Percentiles rank a stretch among this genome's conserved stretches.
Evolutionary conservation across 2,329 filamentous ascomycete genomes (phyloP).

Genomic region (Tolypocladium paradoxum): DNA sequence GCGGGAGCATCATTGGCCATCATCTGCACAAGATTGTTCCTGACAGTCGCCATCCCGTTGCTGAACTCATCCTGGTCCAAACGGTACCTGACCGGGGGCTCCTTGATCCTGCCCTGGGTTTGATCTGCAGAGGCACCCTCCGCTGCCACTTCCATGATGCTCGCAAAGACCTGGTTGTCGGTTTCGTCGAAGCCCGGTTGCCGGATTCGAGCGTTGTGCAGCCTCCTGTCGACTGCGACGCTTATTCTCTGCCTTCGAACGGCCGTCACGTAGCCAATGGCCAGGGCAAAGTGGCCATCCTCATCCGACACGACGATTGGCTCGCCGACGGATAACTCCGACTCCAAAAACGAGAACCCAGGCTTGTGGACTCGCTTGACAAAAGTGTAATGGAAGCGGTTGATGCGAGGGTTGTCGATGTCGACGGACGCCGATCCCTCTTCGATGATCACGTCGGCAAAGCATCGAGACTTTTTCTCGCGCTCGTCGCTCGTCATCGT

Average conservation of each 20-base stretch:
- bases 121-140: conserved; percentile 42
- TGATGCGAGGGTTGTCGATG: conserved; percentile 66
- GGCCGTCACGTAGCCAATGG: conserved; percentile 79
- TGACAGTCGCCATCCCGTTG: conserved; percentile 89
- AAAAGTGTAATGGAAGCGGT: conserved; percentile 80
- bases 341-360: conserved; percentile 79
- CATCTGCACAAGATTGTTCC: conserved; percentile 86
- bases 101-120: conserved; percentile 39
- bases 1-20: conserved; percentile 73
- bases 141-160: conserved; percentile 73
- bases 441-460: conserved; percentile 76
- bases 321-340: conserved; percentile 76
- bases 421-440: conserved; percentile 65
- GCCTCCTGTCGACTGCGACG: conserved; percentile 78
- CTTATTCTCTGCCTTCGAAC: conserved; percentile 67
- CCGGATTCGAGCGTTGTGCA: conserved; percentile 76
- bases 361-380: conserved; percentile 52
- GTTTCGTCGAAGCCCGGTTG: conserved; percentile 64
- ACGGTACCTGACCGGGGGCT: conserved; percentile 58
- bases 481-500: conserved; percentile 86
- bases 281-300: conserved; percentile 85
- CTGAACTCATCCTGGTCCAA: conserved; percentile 98
- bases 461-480: conserved; percentile 81
- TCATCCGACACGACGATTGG: conserved; percentile 96
- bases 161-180: conserved; percentile 75